These are phyloP conservation scores for Ascochyta fabae DNA, from an alignment of 2,329 filamentous ascomycete species.

Conservation along the genomic window DNA sequence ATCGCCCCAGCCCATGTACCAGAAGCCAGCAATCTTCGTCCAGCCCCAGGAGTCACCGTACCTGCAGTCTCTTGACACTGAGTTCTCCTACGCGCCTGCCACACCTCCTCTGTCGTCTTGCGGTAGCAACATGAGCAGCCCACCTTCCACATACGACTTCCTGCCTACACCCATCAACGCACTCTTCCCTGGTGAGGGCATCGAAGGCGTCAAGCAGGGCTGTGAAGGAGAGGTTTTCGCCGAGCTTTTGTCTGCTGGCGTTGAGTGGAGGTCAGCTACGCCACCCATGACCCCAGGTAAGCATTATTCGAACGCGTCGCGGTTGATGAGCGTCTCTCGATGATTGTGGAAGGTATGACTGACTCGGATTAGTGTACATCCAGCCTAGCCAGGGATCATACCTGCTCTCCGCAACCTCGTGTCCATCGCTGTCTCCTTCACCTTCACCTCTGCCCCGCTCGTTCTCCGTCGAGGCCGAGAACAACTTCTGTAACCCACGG, in stretches of 20 bases:
- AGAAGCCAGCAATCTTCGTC: conserved; percentile 76
- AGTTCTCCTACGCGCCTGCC: conserved; percentile 77
- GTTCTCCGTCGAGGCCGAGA: conserved; percentile 71
- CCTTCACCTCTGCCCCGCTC: conserved; percentile 79
- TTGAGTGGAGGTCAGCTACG: conserved; percentile 79
- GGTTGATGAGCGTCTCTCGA: conserved; percentile 1
- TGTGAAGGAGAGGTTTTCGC: conserved; percentile 73
- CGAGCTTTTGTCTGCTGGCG: conserved; percentile 74
- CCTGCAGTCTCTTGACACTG: conserved; percentile 73
- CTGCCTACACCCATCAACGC: conserved; percentile 84
- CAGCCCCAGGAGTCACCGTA: conserved; percentile 64
- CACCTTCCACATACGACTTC: conserved; percentile 74
- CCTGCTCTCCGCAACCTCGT: conserved; percentile 73
- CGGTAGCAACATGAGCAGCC: conserved; percentile 85
- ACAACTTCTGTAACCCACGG: conserved; percentile 90
- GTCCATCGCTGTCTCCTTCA: conserved; percentile 86
- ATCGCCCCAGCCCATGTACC: conserved; percentile 74
- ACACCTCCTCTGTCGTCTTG: conserved; percentile 87
- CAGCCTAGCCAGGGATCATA: conserved; percentile 71
- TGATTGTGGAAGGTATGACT: conserved; percentile 23
- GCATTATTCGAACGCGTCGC: conserved; percentile 40
- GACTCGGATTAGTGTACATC: conserved; percentile 63
- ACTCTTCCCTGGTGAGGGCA: conserved; percentile 63
- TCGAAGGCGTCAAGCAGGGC: conserved; percentile 58
- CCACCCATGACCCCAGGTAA: conserved; percentile 91